Conservation (phyloP, 805 yeast genomes). For the Myxozyma kluyveri region DNA sequence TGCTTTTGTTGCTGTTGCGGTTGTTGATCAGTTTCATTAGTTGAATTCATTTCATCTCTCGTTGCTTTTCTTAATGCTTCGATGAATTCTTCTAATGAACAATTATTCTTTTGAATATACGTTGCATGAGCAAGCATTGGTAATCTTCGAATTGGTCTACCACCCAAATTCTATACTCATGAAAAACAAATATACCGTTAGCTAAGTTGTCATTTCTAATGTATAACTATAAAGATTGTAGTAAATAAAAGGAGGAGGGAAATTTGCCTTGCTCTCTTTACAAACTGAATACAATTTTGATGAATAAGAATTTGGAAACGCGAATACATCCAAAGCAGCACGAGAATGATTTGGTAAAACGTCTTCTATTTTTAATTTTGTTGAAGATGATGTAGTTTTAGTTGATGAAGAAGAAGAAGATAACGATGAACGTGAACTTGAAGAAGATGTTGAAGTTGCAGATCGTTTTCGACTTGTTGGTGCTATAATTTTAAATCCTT, state of each 20-base stretch:
- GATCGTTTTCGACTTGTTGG: background rate
- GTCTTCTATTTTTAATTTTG: constrained; percentile 5
- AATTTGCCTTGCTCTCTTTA: constrained; percentile 17
- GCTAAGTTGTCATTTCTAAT: background rate
- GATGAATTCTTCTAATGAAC: constrained; percentile 13
- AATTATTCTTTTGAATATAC: constrained; percentile 15
- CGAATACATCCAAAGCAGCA: constrained; percentile 19
- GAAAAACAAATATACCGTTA: background rate
- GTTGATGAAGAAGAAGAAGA: background rate
- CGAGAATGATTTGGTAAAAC: constrained; percentile 21
- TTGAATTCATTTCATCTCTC: constrained; percentile 2
- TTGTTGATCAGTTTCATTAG: too few species aligned
- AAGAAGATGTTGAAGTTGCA: background rate
- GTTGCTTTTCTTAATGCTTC: constrained; percentile 11
- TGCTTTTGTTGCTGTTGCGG: too few species aligned
- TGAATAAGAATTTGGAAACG: constrained; percentile 18
- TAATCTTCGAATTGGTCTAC: constrained; percentile 21
- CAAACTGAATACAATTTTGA: constrained; percentile 13
- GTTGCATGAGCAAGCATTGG: constrained; percentile 24
- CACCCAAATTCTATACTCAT: constrained; percentile 16
- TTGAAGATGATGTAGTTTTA: too few species aligned
- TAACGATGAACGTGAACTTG: constrained; percentile 2
- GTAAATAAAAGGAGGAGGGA: background rate
- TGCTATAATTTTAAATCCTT: background rate
- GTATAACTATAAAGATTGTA: background rate